Conservation (phyloP, 179 eudicot species). For the Camellia oleifera region DNA sequence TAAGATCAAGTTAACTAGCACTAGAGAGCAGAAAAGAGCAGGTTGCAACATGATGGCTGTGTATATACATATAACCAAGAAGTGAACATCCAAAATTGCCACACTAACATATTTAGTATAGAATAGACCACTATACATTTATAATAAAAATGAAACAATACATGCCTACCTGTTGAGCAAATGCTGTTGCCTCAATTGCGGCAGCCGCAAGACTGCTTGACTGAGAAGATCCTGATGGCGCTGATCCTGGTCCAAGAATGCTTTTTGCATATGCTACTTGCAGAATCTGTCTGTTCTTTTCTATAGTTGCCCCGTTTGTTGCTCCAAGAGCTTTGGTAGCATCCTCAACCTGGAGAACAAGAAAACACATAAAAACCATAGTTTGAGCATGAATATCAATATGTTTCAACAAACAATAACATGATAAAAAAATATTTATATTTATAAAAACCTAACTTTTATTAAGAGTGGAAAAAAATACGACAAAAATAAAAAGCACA, state of each 20-base stretch:
- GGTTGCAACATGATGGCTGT: neutral
- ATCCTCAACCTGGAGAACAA: slow-evolving; percentile 70
- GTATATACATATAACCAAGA: neutral
- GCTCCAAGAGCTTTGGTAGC: slow-evolving; percentile 93
- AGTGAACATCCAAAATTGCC: neutral
- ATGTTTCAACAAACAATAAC: neutral
- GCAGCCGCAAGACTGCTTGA: slow-evolving; percentile 99
- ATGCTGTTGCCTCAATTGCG: slow-evolving; percentile 97
- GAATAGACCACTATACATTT: neutral
- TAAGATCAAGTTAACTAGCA: neutral
- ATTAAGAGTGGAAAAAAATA: neutral
- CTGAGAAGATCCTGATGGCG: slow-evolving; percentile 48
- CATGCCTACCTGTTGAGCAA: slow-evolving; percentile 83
- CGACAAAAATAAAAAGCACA: no score
- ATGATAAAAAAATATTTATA: neutral
- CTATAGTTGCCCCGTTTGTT: slow-evolving; percentile 85
- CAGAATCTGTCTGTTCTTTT: slow-evolving; percentile 91
- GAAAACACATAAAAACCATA: neutral
- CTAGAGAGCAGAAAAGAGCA: neutral
- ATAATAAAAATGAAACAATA: neutral
- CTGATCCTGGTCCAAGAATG: slow-evolving; percentile 75
- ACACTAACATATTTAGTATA: neutral
- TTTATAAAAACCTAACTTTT: neutral
- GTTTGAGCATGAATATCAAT: neutral
- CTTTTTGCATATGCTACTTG: slow-evolving; percentile 99